These are phyloP conservation scores for Hydnum rufescens DNA, from an alignment of 768 basidiomycete genomes.

Conservation along the genomic window DNA sequence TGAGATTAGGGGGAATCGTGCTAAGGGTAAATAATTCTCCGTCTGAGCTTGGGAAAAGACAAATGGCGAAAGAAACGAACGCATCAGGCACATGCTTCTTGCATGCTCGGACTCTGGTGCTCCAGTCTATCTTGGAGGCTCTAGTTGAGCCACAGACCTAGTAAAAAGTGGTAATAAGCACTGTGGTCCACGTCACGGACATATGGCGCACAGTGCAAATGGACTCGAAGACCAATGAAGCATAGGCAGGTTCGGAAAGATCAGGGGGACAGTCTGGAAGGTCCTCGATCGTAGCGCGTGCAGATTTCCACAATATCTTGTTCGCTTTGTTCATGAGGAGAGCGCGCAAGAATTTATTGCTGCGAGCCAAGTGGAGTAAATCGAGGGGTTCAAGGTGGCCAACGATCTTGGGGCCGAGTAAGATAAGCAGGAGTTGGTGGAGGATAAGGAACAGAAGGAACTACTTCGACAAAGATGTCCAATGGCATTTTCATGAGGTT, in stretches of 20 bases:
- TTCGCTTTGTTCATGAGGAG: slow-evolving; percentile 1
- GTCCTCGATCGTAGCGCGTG: not conserved
- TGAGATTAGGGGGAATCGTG: no score
- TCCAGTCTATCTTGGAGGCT: not conserved
- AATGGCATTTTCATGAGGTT: slow-evolving; percentile 9
- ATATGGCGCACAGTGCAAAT: slow-evolving; percentile 1
- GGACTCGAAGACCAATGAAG: slow-evolving; percentile 1
- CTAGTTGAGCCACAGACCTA: no score
- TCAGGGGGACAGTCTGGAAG: slow-evolving; percentile 5
- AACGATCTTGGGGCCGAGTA: not conserved
- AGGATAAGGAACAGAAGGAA: not conserved
- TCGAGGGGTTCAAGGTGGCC: slow-evolving; percentile 3
- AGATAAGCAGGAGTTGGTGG: not conserved
- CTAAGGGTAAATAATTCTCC: no score
- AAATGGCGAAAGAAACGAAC: no score
- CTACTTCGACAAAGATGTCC: slow-evolving; percentile 10
- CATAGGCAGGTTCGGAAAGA: slow-evolving; percentile 5
- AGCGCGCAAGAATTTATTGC: not conserved
- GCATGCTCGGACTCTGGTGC: not conserved
- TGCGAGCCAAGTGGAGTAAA: slow-evolving; percentile 2
- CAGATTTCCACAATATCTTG: not conserved
- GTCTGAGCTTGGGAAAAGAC: no score
- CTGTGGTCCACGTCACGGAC: no score
- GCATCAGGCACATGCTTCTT: not conserved
- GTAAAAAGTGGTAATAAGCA: no score